These are phyloP conservation scores for Sindora glabra DNA, from an alignment of 306 rosid species.

Conservation along the genomic window DNA sequence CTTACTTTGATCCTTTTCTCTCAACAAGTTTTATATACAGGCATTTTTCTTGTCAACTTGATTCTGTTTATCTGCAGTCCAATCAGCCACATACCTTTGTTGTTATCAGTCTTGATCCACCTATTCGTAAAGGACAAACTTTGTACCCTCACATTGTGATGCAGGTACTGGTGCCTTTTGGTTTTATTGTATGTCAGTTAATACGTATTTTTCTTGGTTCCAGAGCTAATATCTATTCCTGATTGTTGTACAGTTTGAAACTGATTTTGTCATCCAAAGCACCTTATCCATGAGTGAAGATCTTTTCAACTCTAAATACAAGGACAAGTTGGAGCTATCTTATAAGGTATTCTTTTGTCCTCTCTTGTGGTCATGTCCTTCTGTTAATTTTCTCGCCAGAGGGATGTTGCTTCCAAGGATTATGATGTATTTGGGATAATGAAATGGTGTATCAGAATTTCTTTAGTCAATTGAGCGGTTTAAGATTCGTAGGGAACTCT, in stretches of 20 bases:
- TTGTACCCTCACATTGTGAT: slow-evolving; percentile 94
- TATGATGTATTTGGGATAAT: too few relatives aligned
- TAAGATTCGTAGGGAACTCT: neutral
- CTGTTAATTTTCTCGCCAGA: neutral
- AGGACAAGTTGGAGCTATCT: slow-evolving; percentile 87
- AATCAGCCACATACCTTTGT: slow-evolving; percentile 97
- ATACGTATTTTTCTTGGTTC: neutral
- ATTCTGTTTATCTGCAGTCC: slow-evolving; percentile 58
- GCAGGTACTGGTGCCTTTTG: slow-evolving; percentile 56
- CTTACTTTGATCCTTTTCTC: neutral
- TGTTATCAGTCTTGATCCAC: slow-evolving; percentile 88
- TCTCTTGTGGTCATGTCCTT: too few relatives aligned
- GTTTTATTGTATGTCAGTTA: slow-evolving; percentile 9
- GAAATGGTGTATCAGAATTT: too few relatives aligned
- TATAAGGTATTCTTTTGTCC: slow-evolving; percentile 59
- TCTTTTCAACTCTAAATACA: slow-evolving; percentile 66
- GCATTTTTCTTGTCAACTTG: slow-evolving; percentile 4
- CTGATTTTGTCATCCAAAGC: slow-evolving; percentile 73
- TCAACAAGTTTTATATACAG: neutral
- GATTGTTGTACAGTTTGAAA: slow-evolving; percentile 84
- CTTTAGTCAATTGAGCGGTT: too few relatives aligned
- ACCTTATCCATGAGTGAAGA: slow-evolving; percentile 64
- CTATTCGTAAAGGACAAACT: slow-evolving; percentile 98
- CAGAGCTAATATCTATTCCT: neutral
- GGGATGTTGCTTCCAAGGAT: too few relatives aligned